These are phyloP conservation scores for Pythium brassicae DNA, from an alignment of 352 stramenopile species.

Conservation along the genomic window DNA sequence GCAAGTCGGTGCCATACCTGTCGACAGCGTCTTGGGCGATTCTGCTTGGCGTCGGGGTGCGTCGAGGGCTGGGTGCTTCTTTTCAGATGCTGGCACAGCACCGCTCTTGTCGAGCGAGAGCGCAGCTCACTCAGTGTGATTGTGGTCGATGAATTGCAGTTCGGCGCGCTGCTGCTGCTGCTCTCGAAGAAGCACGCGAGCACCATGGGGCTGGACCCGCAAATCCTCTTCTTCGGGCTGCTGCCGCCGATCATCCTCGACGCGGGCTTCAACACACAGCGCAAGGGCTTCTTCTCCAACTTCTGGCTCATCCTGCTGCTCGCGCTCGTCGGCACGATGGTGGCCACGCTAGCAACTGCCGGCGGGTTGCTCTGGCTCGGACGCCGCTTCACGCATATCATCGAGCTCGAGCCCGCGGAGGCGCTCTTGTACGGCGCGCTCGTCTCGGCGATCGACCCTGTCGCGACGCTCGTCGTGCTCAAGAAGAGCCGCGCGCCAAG, in stretches of 20 bases:
- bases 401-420: conserved; percentile 73
- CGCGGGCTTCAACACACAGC: conserved; percentile 59
- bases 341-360: conserved; percentile 42
- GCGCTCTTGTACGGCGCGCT: conserved; percentile 88
- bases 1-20: conserved; percentile 33
- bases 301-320: conserved; percentile 41
- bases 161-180: conserved; percentile 34
- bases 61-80: conserved; percentile 9
- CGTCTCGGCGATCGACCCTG: conserved; percentile 90
- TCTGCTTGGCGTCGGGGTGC: conserved; percentile 37
- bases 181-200: too few species aligned
- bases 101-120: too few species aligned
- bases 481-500: conserved; percentile 68
- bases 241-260: conserved; percentile 66
- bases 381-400: conserved; percentile 38
- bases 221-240: conserved; percentile 63
- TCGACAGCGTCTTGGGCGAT: conserved; percentile 69
- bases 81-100: too few species aligned
- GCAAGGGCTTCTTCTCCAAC: conserved; percentile 56
- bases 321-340: conserved; percentile 41
- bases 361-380: conserved; percentile 35
- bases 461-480: conserved; percentile 90
- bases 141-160: not conserved
- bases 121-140: too few species aligned
- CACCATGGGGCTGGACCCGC: conserved; percentile 48